Conservation (phyloP, 352 stramenopile species). For the Blastocystis sp. region DNA sequence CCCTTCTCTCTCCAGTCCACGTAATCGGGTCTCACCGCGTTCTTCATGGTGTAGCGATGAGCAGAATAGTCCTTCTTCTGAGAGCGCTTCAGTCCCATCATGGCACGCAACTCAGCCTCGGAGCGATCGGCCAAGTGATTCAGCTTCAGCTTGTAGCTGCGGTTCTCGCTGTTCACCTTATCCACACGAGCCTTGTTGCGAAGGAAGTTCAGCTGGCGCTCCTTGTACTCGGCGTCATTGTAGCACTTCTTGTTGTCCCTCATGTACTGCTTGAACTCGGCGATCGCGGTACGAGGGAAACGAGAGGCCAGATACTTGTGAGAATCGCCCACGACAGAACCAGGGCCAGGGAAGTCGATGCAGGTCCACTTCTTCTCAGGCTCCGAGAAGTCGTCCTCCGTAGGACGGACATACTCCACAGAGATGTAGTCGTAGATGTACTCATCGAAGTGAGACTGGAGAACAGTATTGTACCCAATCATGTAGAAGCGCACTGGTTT, state of each 20-base stretch:
- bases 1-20: slow-evolving; percentile 79
- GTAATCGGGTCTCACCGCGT: slow-evolving; percentile 69
- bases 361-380: slow-evolving; percentile 74
- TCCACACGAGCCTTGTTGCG: slow-evolving; percentile 73
- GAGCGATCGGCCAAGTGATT: slow-evolving; percentile 78
- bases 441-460: slow-evolving; percentile 80
- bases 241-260: slow-evolving; percentile 68
- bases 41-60: slow-evolving; percentile 64
- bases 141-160: slow-evolving; percentile 68
- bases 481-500: slow-evolving; percentile 78
- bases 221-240: slow-evolving; percentile 69
- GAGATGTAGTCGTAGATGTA: slow-evolving; percentile 82
- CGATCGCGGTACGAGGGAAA: slow-evolving; percentile 67
- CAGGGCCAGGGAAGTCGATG: slow-evolving; percentile 69
- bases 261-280: slow-evolving; percentile 35
- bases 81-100: slow-evolving; percentile 56
- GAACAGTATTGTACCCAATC: slow-evolving; percentile 75
- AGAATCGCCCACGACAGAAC: slow-evolving; percentile 62
- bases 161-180: slow-evolving; percentile 67
- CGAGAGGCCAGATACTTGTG: slow-evolving; percentile 70
- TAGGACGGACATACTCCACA: slow-evolving; percentile 72
- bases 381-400: slow-evolving; percentile 71
- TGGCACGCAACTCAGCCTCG: slow-evolving; percentile 69
- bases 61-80: slow-evolving; percentile 70
- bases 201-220: slow-evolving; percentile 70